Percentiles rank a stretch among this genome's conserved stretches.
phyloP scores from a whole-genome alignment of 805 yeast species.

The Kurtzmaniella cleridarum region DNA sequence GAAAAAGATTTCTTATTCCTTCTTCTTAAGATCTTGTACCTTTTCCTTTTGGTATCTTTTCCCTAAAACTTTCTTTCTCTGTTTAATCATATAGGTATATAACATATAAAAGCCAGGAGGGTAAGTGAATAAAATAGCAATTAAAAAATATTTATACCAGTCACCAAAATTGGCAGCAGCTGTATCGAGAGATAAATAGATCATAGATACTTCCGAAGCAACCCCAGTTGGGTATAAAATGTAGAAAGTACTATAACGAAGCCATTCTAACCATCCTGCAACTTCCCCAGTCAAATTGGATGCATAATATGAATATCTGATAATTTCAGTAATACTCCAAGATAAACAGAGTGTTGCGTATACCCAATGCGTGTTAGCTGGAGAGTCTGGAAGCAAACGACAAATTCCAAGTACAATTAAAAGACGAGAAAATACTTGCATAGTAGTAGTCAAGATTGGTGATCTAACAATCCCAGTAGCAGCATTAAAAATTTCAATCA shows the following conservation, averaged over 20 bases:
- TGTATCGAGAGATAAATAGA: constrained; percentile 63
- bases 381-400: constrained; percentile 65
- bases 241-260: constrained; percentile 79
- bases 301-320: constrained; percentile 86
- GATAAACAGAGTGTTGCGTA: constrained; percentile 69
- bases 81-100: constrained; percentile 83
- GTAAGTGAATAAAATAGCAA: constrained; percentile 58
- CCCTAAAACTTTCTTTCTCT: constrained; percentile 73
- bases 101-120: constrained; percentile 83
- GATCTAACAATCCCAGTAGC: constrained; percentile 77
- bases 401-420: constrained; percentile 80
- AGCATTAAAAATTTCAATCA: constrained; percentile 77
- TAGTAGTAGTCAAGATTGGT: constrained; percentile 74
- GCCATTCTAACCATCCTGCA: constrained; percentile 55
- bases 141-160: constrained; percentile 51
- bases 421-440: constrained; percentile 84
- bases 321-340: constrained; percentile 93
- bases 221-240: constrained; percentile 90
- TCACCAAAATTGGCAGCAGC: constrained; percentile 52
- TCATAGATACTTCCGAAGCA: constrained; percentile 69
- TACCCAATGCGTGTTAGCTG: constrained; percentile 53
- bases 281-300: constrained; percentile 52
- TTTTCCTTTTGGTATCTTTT: constrained; percentile 10
- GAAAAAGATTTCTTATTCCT: background rate
- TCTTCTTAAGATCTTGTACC: background rate